phyloP scores from a whole-genome alignment of 169 alveolate species.

The Plasmodium vivax region DNA sequence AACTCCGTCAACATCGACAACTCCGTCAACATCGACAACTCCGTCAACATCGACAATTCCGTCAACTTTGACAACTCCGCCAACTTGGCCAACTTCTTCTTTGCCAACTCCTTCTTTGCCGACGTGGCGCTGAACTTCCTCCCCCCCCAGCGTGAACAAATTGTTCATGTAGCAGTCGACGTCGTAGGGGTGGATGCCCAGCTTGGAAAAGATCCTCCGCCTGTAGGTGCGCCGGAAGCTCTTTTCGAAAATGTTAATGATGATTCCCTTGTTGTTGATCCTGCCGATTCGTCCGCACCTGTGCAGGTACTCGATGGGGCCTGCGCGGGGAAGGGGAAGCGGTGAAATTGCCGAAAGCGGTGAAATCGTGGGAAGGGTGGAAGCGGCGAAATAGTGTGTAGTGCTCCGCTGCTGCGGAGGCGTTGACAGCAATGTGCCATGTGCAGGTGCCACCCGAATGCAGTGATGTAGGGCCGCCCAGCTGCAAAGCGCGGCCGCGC shows the following conservation, averaged over 20 bases:
- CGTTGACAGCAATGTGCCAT: neutral
- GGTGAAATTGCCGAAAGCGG: no score
- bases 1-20: no score
- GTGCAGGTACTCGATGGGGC: conserved; percentile 34
- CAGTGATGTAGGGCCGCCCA: neutral
- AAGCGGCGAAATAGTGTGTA: neutral
- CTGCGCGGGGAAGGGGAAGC: conserved; percentile 12
- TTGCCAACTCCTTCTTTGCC: neutral
- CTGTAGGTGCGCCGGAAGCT: conserved; percentile 15
- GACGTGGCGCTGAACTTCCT: neutral
- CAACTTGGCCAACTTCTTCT: neutral
- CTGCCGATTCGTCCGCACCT: conserved; percentile 74
- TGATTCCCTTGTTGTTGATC: conserved; percentile 62
- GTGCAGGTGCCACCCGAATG: neutral
- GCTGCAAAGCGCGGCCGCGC: neutral
- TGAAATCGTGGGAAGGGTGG: no score
- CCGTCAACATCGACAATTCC: no score
- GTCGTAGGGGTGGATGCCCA: conserved; percentile 33
- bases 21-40: no score
- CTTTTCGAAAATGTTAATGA: conserved; percentile 51
- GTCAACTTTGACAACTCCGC: no score
- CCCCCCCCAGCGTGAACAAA: conserved; percentile 30
- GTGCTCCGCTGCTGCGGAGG: neutral
- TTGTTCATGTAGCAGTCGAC: conserved; percentile 63
- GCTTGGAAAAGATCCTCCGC: conserved; percentile 17